Evolutionary conservation across 2,329 filamentous ascomycete species (phyloP).

Genomic region (Fusarium penzigii): DNA sequence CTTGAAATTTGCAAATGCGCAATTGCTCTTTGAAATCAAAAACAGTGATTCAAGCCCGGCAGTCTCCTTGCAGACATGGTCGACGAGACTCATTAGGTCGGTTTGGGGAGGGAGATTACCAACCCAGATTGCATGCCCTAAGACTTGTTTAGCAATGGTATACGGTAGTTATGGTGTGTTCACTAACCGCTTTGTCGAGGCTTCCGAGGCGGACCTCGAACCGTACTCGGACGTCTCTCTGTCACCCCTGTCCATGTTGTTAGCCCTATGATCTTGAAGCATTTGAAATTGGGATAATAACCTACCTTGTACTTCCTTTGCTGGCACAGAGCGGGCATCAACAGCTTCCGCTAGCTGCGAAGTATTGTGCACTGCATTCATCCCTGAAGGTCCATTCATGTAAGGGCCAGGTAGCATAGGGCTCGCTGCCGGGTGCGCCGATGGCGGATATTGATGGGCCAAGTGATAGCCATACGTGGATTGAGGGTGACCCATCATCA

Average conservation of each 20-base stretch:
- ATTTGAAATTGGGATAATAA: slow-evolving; percentile 8
- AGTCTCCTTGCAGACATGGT: slow-evolving; percentile 83
- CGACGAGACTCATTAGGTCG: slow-evolving; percentile 79
- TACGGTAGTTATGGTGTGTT: slow-evolving; percentile 8
- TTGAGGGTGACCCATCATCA: slow-evolving; percentile 45
- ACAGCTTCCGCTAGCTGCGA: slow-evolving; percentile 14
- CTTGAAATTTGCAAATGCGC: slow-evolving; percentile 93
- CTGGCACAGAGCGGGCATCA: slow-evolving; percentile 6
- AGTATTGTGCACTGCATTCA: slow-evolving; percentile 28
- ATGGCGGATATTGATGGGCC: slow-evolving; percentile 39
- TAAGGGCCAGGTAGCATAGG: slow-evolving; percentile 40
- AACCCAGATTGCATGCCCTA: slow-evolving; percentile 90
- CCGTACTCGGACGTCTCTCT: slow-evolving; percentile 27
- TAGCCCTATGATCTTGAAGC: slow-evolving; percentile 17
- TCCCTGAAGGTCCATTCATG: slow-evolving; percentile 23
- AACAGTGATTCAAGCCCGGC: slow-evolving; percentile 85
- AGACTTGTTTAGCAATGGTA: slow-evolving; percentile 7
- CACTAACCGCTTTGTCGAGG: slow-evolving; percentile 61
- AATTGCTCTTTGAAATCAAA: slow-evolving; percentile 95
- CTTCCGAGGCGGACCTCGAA: slow-evolving; percentile 39
- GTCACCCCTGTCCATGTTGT: neutral
- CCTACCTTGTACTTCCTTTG: slow-evolving; percentile 28
- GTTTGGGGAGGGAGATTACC: slow-evolving; percentile 88
- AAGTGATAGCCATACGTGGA: slow-evolving; percentile 48
- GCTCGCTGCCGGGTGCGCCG: slow-evolving; percentile 31